phyloP scores from a whole-genome alignment of 768 basidiomycete genomes.

The Steccherinum ochraceum region DNA sequence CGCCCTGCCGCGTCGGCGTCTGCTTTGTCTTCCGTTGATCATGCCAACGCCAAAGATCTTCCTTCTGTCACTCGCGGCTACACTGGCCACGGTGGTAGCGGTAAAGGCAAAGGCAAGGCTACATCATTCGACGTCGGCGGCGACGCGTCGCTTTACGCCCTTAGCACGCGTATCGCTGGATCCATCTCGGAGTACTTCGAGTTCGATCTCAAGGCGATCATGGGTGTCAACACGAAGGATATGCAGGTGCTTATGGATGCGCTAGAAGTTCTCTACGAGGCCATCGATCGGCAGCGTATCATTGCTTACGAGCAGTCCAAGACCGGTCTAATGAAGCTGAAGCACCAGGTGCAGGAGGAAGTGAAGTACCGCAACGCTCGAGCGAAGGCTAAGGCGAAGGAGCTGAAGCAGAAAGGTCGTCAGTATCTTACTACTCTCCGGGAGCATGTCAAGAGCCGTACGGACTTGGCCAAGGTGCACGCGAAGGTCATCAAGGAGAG shows the following conservation, averaged over 20 bases:
- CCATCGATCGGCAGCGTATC: slow-evolving; percentile 18
- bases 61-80: slow-evolving; percentile 7
- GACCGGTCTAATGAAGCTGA: slow-evolving; percentile 5
- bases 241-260: slow-evolving; percentile 22
- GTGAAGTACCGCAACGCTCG: slow-evolving; percentile 22
- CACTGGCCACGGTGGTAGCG: slow-evolving; percentile 1
- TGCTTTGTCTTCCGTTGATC: slow-evolving; percentile 8
- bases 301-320: slow-evolving; percentile 9
- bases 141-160: slow-evolving; percentile 16
- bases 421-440: slow-evolving; percentile 18
- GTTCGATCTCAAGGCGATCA: slow-evolving; percentile 1
- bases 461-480: slow-evolving; percentile 20
- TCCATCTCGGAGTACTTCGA: slow-evolving; percentile 21
- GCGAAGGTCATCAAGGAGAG: slow-evolving; percentile 20
- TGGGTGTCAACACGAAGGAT: slow-evolving; percentile 7
- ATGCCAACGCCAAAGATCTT: slow-evolving; percentile 9
- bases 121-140: slow-evolving; percentile 1
- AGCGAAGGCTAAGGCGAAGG: slow-evolving; percentile 21
- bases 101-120: slow-evolving; percentile 19
- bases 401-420: slow-evolving; percentile 23
- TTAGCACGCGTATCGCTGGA: slow-evolving; percentile 18
- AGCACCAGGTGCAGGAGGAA: slow-evolving; percentile 13
- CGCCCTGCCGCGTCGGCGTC: slow-evolving; percentile 16
- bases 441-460: slow-evolving; percentile 18
- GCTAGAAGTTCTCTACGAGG: slow-evolving; percentile 18